Evolutionary conservation across 768 basidiomycete genomes (phyloP), one percentile per base, ranked within the genome.

Genomic region (Lepiota venenata): DNA sequence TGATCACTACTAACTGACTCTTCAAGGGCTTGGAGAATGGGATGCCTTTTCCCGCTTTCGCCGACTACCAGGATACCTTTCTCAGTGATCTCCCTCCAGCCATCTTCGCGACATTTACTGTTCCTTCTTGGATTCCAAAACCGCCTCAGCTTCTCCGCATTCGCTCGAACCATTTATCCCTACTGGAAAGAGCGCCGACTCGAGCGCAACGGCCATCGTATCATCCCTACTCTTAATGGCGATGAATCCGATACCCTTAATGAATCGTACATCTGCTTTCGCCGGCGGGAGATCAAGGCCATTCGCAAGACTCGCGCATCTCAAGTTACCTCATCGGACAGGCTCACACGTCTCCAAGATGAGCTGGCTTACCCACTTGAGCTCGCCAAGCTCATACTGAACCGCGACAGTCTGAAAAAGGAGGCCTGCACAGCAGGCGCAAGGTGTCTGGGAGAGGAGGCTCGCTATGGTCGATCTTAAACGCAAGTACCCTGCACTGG

Each of bases 201-300:
- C 27, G 85, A 89, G 59, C 81, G 92, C 21, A 81, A 79, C 4
- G 97, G 97, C 2, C 87, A 88, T 60, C 75, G 84, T 46, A 91
- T 98, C 66, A 90, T 95, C 61, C 94, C 96, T 4, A 72, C 73
- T 8, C 80, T 99, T 27, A 95, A 98, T 66, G 87, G 82, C 63
- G 94, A 98, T 67, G 95, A 98, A 71, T 80, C 88, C 16, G 93
- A 97, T 67, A 86, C 86, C 43, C 79, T 80, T 60, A 93, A 91
- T 52, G 94, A 96, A 62, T 95, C 96, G 0, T 98, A 98, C 59
- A 89, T 98, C 42, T 99, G 97, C 71, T 99, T 99, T 79, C 84
- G 97, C 36, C 81, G 94, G 56, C 87, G 95, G 51, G 96, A 98
- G 67, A 87, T 89, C 69, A 98, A 98, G 67, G 85, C 91, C 3